Evolutionary conservation across 345 rosid species (phyloP).

Genomic region (Populus nigra): DNA sequence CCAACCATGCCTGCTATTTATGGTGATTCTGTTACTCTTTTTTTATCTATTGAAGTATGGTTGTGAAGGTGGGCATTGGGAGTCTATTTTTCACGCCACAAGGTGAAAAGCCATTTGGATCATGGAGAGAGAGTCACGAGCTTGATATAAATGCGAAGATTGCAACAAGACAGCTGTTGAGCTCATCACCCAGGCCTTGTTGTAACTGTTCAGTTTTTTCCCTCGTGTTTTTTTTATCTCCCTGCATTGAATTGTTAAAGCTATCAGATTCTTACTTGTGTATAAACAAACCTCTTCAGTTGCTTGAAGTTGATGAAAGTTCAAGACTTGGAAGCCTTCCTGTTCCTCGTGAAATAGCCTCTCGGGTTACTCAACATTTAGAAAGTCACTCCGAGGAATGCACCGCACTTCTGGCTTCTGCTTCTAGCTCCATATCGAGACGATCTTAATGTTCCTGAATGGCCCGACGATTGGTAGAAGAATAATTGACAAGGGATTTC

Average conservation of each 20-base stretch:
- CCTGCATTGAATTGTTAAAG: not conserved
- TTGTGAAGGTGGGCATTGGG: constrained; percentile 86
- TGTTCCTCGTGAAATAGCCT: constrained; percentile 58
- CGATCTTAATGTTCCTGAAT: constrained; percentile 50
- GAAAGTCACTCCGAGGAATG: constrained; percentile 44
- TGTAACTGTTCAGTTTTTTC: not conserved
- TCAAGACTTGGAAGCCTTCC: constrained; percentile 59
- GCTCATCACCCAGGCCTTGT: constrained; percentile 67
- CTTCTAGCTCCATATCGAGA: constrained; percentile 38
- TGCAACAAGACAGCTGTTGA: constrained; percentile 71
- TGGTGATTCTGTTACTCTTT: not conserved
- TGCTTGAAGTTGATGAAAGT: constrained; percentile 74
- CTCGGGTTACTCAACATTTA: constrained; percentile 47
- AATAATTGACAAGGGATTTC: not conserved
- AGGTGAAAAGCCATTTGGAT: constrained; percentile 84
- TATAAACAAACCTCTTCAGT: constrained; percentile 33
- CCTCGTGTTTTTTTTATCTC: not conserved
- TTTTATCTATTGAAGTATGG: not conserved
- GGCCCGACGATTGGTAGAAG: constrained; percentile 85
- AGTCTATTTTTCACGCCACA: constrained; percentile 73
- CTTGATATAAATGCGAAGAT: constrained; percentile 69
- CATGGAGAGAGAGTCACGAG: constrained; percentile 74
- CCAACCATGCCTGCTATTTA: not conserved
- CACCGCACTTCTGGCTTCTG: constrained; percentile 15
- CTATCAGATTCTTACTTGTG: not conserved